Percentiles rank a stretch among this genome's conserved stretches.
Evolutionary conservation across 2,329 filamentous ascomycete species (phyloP).

Genomic region (Chaetomium sp.): DNA sequence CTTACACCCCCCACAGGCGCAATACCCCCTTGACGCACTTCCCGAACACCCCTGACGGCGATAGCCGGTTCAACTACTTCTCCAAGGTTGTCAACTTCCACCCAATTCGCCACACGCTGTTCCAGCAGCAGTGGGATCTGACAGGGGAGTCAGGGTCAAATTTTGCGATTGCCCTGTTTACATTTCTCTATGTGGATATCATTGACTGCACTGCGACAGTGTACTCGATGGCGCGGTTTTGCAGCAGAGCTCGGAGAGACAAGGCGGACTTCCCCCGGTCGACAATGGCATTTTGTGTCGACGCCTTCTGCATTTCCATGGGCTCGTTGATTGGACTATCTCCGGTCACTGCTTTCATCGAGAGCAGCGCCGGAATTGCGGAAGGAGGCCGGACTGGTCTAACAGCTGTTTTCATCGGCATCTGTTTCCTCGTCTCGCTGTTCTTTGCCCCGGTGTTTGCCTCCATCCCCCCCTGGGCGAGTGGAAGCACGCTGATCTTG

Average conservation of each 20-base stretch:
- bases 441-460: constrained; percentile 79
- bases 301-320: constrained; percentile 71
- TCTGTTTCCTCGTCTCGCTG: constrained; percentile 70
- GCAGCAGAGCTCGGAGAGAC: constrained; percentile 54
- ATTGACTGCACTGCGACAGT: constrained; percentile 77
- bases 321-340: constrained; percentile 72
- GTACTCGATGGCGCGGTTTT: constrained; percentile 81
- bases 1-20: constrained; percentile 48
- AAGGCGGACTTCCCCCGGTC: constrained; percentile 85
- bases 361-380: constrained; percentile 74
- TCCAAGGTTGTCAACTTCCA: constrained; percentile 71
- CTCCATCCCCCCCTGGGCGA: constrained; percentile 77
- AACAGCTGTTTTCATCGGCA: constrained; percentile 67
- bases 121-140: constrained; percentile 68
- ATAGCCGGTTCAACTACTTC: constrained; percentile 71
- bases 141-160: constrained; percentile 56
- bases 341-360: constrained; percentile 74
- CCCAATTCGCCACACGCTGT: constrained; percentile 65
- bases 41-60: constrained; percentile 64
- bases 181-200: constrained; percentile 78
- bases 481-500: constrained; percentile 71
- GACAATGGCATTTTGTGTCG: constrained; percentile 74
- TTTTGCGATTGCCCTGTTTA: constrained; percentile 72
- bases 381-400: constrained; percentile 74
- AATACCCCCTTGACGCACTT: constrained; percentile 73